Evolutionary conservation across 148 eudicot genomes (phyloP).

Genomic region (Rhododendron ferrugineum): DNA sequence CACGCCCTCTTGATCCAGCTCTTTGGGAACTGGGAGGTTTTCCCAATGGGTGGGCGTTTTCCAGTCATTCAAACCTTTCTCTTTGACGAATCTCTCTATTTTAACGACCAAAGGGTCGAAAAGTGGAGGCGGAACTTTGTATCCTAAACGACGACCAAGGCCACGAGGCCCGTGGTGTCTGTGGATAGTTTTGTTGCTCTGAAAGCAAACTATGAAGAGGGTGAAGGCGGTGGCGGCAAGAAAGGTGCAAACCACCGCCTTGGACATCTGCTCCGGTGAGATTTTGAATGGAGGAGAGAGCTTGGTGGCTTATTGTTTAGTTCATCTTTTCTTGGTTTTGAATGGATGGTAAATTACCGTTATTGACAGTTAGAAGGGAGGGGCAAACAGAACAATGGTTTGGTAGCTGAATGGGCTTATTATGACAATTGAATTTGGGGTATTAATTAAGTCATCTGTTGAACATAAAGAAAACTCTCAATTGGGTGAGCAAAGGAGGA

Average conservation of each 20-base stretch:
- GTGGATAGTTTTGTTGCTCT: background rate
- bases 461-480: background rate
- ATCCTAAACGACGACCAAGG: conserved; percentile 21
- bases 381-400: background rate
- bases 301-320: background rate
- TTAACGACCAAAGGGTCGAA: conserved; percentile 34
- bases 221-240: conserved; percentile 32
- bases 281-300: background rate
- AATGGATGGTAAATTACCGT: background rate
- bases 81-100: conserved; percentile 18
- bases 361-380: conserved; percentile 3
- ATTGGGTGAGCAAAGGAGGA: background rate
- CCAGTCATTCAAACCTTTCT: conserved; percentile 1
- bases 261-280: conserved; percentile 25
- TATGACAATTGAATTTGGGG: no score
- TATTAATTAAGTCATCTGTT: background rate
- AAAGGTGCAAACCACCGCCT: conserved; percentile 30
- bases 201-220: conserved; percentile 16
- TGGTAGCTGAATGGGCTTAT: background rate
- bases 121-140: conserved; percentile 6
- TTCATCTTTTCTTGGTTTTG: background rate
- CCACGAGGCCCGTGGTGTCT: background rate
- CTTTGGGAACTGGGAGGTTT: background rate
- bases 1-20: conserved; percentile 5
- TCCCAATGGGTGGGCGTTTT: background rate